These are phyloP conservation scores for Wallacemonas collosoma DNA, from an alignment of 208 protist genomes.

Conservation along the genomic window DNA sequence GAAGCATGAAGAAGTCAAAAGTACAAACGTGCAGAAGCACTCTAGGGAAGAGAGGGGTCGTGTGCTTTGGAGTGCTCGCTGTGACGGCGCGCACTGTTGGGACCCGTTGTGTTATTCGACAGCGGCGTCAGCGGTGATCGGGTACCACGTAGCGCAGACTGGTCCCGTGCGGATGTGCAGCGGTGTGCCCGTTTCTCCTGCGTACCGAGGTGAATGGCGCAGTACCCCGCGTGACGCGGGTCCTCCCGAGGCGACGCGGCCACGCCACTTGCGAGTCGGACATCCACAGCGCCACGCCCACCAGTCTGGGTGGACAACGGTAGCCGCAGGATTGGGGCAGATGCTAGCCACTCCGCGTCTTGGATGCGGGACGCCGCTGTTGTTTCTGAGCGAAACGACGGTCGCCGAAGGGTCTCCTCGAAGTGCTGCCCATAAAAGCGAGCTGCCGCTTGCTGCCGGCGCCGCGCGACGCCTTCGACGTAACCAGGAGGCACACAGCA, in stretches of 20 bases:
- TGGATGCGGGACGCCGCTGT: background rate
- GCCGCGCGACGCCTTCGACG: slow-evolving; percentile 74
- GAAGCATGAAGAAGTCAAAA: too few relatives aligned
- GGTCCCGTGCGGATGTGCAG: background rate
- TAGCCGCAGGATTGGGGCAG: slow-evolving; percentile 66
- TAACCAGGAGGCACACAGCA: slow-evolving; percentile 68
- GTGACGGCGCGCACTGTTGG: background rate
- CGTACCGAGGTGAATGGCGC: slow-evolving; percentile 10
- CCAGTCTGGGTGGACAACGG: slow-evolving; percentile 34
- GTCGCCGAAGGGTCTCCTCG: slow-evolving; percentile 26
- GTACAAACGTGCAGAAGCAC: too few relatives aligned
- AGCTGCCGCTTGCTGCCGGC: slow-evolving; percentile 45
- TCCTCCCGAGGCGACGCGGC: background rate
- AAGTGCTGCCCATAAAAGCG: slow-evolving; percentile 27
- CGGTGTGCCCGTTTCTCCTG: background rate
- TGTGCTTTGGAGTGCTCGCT: slow-evolving; percentile 7
- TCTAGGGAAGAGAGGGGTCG: background rate
- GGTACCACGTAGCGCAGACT: background rate
- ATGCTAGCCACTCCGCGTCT: background rate
- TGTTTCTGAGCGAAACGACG: slow-evolving; percentile 20
- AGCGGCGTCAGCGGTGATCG: background rate
- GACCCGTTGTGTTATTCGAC: background rate
- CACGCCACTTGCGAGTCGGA: slow-evolving; percentile 40
- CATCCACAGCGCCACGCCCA: slow-evolving; percentile 36
- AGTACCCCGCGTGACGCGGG: background rate